These are phyloP conservation scores for Dictyostelium brefeldianum DNA, from an alignment of 78 protist species.

Conservation along the genomic window DNA sequence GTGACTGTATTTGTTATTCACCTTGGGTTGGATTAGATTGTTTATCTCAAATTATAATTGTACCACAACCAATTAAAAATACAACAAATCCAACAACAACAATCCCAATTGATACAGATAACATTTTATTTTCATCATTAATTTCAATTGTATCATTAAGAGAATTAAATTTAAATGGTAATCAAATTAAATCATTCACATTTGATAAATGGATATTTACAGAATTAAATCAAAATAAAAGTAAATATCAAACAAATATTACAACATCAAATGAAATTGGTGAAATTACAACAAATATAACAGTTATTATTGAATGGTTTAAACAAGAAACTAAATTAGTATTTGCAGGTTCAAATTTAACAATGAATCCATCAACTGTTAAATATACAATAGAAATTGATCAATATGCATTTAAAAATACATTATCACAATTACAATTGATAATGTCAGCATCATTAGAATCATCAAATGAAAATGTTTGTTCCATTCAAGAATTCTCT, in stretches of 20 bases:
- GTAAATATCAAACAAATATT: not conserved
- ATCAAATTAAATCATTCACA: too few relatives aligned
- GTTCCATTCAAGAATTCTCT: conserved; percentile 7
- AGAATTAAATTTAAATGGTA: too few relatives aligned
- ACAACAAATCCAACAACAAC: too few relatives aligned
- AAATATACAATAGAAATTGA: conserved; percentile 25
- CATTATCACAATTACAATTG: conserved; percentile 12
- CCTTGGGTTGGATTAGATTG: too few relatives aligned
- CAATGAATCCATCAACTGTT: conserved; percentile 30
- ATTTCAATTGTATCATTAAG: too few relatives aligned
- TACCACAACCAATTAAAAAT: too few relatives aligned
- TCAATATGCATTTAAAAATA: not conserved
- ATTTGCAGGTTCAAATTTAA: conserved; percentile 2
- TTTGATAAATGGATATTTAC: too few relatives aligned
- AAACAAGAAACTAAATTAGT: not conserved
- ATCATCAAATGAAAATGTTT: not conserved
- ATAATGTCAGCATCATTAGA: conserved; percentile 27
- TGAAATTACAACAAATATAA: conserved; percentile 2
- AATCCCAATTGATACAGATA: too few relatives aligned
- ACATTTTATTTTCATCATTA: too few relatives aligned
- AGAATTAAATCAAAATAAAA: too few relatives aligned
- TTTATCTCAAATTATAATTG: too few relatives aligned
- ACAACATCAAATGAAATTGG: not conserved
- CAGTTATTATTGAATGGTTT: conserved; percentile 3
- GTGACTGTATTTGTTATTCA: too few relatives aligned